Conservation (phyloP, 352 stramenopile genomes). For the Phytophthora foliorum region DNA sequence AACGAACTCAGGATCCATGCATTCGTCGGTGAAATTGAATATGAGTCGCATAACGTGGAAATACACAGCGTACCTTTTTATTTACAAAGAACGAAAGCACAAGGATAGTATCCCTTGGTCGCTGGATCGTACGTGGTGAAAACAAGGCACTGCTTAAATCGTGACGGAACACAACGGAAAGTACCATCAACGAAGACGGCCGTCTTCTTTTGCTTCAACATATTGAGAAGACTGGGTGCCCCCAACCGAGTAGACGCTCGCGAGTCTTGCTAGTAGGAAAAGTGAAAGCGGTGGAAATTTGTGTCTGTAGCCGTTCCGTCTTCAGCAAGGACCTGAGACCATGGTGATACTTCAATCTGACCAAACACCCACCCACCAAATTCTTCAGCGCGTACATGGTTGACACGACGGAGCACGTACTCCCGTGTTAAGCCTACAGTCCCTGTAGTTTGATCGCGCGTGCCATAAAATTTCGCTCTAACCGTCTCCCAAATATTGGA, state of each 20-base stretch:
- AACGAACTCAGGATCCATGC: no score
- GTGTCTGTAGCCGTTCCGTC: background rate
- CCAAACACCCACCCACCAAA: constrained; percentile 4
- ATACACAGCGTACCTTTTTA: no score
- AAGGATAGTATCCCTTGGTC: no score
- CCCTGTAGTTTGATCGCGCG: background rate
- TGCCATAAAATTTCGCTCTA: background rate
- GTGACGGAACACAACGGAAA: no score
- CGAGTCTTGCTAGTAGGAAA: background rate
- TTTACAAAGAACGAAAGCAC: no score
- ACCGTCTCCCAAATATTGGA: background rate
- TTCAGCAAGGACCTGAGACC: background rate
- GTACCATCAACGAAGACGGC: no score
- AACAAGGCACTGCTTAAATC: no score
- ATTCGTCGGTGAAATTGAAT: no score
- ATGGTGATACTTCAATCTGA: constrained; percentile 9
- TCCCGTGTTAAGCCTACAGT: background rate
- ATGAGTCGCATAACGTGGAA: no score
- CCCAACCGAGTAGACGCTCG: background rate
- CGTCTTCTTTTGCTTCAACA: background rate
- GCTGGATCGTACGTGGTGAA: no score
- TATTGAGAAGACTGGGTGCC: background rate
- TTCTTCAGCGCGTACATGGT: background rate
- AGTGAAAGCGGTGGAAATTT: background rate
- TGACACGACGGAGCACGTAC: background rate